phyloP scores from a whole-genome alignment of 2,329 filamentous ascomycete genomes.

The Apiospora saccharicola region DNA sequence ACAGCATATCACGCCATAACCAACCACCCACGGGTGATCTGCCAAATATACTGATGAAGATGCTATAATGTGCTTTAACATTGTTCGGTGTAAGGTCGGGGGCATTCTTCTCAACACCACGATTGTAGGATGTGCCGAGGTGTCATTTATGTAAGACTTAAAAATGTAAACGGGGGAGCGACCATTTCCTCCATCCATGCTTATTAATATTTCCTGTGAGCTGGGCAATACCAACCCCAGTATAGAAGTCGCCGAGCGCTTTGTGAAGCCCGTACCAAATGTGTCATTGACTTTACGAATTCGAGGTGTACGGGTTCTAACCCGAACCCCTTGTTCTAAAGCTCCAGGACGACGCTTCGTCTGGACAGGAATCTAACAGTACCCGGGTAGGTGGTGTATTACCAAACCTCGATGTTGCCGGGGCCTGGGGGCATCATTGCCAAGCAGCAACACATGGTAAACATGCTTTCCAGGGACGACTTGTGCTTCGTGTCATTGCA shows the following conservation, averaged over 20 bases:
- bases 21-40: background rate
- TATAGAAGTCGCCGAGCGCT: background rate
- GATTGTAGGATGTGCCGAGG: background rate
- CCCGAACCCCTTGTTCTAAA: background rate
- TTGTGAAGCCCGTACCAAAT: background rate
- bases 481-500: background rate
- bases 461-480: background rate
- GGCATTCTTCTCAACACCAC: background rate
- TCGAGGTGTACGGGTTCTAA: background rate
- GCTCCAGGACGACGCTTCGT: background rate
- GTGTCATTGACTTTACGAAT: background rate
- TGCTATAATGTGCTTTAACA: background rate
- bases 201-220: background rate
- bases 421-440: background rate
- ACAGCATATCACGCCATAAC: background rate
- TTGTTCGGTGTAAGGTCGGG: background rate
- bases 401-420: background rate
- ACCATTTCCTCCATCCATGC: background rate
- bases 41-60: background rate
- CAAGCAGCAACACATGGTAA: background rate
- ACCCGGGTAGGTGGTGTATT: background rate
- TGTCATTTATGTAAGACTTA: background rate
- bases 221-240: background rate
- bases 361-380: background rate
- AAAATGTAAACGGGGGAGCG: background rate